A percentile compares a stretch with the other conserved stretches of the same genome.
Conservation (phyloP, 257 asterid genomes). For the Ilex aquifolium region DNA sequence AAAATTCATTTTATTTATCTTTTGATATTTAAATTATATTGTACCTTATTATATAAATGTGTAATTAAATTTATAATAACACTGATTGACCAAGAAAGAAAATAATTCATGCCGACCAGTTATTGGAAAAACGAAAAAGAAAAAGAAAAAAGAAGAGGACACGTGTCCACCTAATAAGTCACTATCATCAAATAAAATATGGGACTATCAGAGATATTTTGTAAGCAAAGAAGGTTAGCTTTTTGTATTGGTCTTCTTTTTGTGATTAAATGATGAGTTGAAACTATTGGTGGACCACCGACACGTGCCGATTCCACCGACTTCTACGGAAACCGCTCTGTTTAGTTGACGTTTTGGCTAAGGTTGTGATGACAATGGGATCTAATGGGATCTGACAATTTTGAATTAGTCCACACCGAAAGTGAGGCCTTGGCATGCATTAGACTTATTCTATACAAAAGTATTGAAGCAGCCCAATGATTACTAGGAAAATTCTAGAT, state of each 20-base stretch:
- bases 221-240: neutral
- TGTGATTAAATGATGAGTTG: constrained; percentile 11
- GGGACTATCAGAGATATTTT: neutral
- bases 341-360: constrained; percentile 36
- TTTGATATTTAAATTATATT: too few species aligned
- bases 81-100: too few species aligned
- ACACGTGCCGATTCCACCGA: constrained; percentile 77
- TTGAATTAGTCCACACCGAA: constrained; percentile 49
- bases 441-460: too few species aligned
- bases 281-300: constrained; percentile 37
- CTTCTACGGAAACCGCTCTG: constrained; percentile 43
- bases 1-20: too few species aligned
- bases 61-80: too few species aligned
- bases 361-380: constrained; percentile 7
- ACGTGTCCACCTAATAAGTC: constrained; percentile 23
- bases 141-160: neutral
- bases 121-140: too few species aligned
- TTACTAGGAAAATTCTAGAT: too few species aligned
- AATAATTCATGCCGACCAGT: too few species aligned
- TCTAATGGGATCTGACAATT: constrained; percentile 11
- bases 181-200: constrained; percentile 1
- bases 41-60: too few species aligned
- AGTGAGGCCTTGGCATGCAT: constrained; percentile 30
- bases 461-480: too few species aligned
- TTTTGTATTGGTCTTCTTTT: neutral